Base-by-base conservation (phyloP, 495 filamentous ascomycete genomes). In the Podospora conica region DNA sequence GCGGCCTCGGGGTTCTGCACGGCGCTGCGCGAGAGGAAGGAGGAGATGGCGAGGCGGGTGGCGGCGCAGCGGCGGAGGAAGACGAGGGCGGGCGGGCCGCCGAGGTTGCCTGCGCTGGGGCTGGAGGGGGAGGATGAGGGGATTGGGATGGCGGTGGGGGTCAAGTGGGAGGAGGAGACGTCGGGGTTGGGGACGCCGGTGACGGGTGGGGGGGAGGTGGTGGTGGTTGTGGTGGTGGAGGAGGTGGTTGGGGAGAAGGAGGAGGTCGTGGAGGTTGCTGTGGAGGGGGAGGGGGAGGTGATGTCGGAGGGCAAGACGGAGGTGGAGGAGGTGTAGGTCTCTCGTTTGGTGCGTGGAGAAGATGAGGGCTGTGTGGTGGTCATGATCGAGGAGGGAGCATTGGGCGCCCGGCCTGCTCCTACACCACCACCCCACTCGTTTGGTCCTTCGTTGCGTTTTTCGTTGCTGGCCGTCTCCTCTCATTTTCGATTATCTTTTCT, bases 1-100 rank as follows among this genome's bases (percentile, higher is more conserved):
- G 68, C 69, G 24, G 64, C 69, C 9, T 74, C 70, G 3, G 72
- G 67, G 28, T 81, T 81, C 54, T 81, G 79, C 48, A 71, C 74
- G 23, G 74, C 74, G 2, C 66, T 80, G 1, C 64, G 72, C 53
- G 64, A 79, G 65, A 61, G 74, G 28, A 78, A 74, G 58, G 68
- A 73, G 40, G 78, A 79, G 65, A 76, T 80, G 74, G 72, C 70
- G 31, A 64, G 66, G 27, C 67, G 63, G 64, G 70, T 72, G 18
- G 73, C 77, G 58, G 68, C 73, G 53, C 73, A 77, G 64, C 61
- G 72, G 9, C 18, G 40, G 40, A n/a, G 40, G 40, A 48, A 8
- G 40, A 15, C 11, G 40, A 8, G 11, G 40, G 33, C 10, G 12
- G 33, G 5, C 4, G 40, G 40, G 5, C 40, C 40, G 40, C 40